Percentiles rank a stretch among this genome's conserved stretches.
phyloP scores from a whole-genome alignment of 2,329 filamentous ascomycete genomes.

The Colletotrichum tropicicola region DNA sequence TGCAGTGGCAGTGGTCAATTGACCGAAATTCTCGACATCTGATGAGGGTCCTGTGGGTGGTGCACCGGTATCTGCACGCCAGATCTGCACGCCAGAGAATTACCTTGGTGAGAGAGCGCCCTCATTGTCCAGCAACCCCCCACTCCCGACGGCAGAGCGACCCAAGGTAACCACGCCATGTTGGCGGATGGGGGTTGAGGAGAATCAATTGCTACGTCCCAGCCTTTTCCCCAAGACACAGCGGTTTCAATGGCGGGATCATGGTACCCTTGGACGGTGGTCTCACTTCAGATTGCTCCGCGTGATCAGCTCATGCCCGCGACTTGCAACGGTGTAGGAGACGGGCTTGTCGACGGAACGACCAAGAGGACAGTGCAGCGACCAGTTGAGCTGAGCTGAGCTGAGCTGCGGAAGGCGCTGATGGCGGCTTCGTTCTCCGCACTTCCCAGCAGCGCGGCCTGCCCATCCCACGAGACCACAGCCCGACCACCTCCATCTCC shows the following conservation, averaged over 20 bases:
- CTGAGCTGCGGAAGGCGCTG: not conserved
- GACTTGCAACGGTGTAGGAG: not conserved
- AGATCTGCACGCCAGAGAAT: no score
- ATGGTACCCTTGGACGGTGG: not conserved
- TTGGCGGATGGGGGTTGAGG: no score
- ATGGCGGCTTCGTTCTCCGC: not conserved
- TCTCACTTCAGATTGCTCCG: not conserved
- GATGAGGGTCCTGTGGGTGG: not conserved
- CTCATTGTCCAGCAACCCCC: no score
- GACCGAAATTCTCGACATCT: not conserved
- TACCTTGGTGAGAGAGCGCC: no score
- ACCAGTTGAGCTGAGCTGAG: not conserved
- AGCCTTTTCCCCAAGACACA: no score
- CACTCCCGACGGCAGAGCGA: no score
- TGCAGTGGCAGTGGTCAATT: not conserved
- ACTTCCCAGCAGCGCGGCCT: not conserved
- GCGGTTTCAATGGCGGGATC: not conserved
- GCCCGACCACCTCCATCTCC: not conserved
- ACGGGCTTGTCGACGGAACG: not conserved
- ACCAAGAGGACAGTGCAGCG: no score
- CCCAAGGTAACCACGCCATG: no score
- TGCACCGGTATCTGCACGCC: no score
- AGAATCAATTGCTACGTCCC: no score
- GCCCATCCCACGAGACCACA: conserved; percentile 9
- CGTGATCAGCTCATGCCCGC: conserved; percentile 5